Percentiles rank a stretch among this genome's conserved stretches.
phyloP scores from a whole-genome alignment of 2,329 filamentous ascomycete genomes.

The Fusarium hostae region DNA sequence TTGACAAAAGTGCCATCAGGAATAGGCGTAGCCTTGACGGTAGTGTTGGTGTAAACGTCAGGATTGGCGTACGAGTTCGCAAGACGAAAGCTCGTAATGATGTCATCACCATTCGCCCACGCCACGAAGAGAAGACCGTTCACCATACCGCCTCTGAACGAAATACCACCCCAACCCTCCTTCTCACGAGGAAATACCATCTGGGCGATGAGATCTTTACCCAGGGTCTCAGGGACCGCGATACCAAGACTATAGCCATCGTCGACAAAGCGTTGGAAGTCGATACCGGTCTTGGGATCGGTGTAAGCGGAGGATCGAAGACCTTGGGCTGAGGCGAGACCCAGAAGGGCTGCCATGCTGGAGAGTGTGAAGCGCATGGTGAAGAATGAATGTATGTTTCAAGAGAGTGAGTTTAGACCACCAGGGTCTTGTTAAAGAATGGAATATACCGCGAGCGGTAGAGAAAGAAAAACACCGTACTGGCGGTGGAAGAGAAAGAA shows the following conservation, averaged over 20 bases:
- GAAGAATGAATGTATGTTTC: slow-evolving; percentile 2
- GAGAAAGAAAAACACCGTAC: slow-evolving; percentile 18
- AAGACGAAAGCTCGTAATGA: slow-evolving; percentile 48
- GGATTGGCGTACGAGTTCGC: slow-evolving; percentile 59
- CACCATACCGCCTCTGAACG: slow-evolving; percentile 59
- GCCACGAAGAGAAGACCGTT: slow-evolving; percentile 60
- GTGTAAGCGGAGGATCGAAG: slow-evolving; percentile 48
- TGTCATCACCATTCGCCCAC: slow-evolving; percentile 59
- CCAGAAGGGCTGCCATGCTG: slow-evolving; percentile 32
- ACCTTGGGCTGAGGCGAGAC: slow-evolving; percentile 36
- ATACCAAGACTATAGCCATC: slow-evolving; percentile 61
- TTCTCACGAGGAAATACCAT: slow-evolving; percentile 57
- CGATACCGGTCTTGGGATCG: slow-evolving; percentile 59
- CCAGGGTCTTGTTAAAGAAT: slow-evolving; percentile 37
- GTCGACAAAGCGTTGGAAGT: slow-evolving; percentile 52
- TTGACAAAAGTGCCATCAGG: slow-evolving; percentile 64
- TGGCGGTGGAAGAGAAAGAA: slow-evolving; percentile 28
- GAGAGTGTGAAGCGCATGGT: slow-evolving; percentile 35
- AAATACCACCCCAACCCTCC: slow-evolving; percentile 59
- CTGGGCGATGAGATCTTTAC: slow-evolving; percentile 65
- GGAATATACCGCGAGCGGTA: slow-evolving; percentile 29
- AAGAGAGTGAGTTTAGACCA: slow-evolving; percentile 26
- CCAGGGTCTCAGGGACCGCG: slow-evolving; percentile 59
- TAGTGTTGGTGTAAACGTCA: slow-evolving; percentile 55
- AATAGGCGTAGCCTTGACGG: slow-evolving; percentile 55